Conservation (phyloP, 495 filamentous ascomycete species). For the Penicillium lagena region DNA sequence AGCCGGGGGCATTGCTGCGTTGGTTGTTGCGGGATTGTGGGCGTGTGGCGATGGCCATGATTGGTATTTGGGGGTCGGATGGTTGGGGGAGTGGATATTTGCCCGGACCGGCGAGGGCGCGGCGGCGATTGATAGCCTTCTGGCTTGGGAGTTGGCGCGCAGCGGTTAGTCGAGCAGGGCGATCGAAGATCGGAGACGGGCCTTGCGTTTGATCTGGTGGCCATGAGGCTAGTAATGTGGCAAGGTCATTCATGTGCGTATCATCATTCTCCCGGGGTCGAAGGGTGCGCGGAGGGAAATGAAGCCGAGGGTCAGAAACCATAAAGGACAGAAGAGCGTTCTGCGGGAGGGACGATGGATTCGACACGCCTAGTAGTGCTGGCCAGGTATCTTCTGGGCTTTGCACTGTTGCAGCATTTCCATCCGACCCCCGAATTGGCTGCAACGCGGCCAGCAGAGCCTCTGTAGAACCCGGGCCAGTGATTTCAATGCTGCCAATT, state of each 20-base stretch:
- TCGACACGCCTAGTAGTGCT: slow-evolving; percentile 62
- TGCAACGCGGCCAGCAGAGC: slow-evolving; percentile 66
- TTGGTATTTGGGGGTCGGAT: slow-evolving; percentile 76
- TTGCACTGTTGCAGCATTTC: slow-evolving; percentile 18
- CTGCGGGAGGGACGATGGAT: slow-evolving; percentile 67
- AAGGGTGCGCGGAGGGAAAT: slow-evolving; percentile 51
- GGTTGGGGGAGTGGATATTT: slow-evolving; percentile 48
- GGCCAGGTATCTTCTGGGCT: slow-evolving; percentile 53
- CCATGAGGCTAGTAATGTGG: slow-evolving; percentile 60
- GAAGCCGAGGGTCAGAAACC: slow-evolving; percentile 72
- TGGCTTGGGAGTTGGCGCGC: slow-evolving; percentile 68
- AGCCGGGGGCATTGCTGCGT: slow-evolving; percentile 49
- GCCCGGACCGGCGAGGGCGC: slow-evolving; percentile 60
- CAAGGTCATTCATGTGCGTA: slow-evolving; percentile 41
- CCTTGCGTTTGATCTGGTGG: slow-evolving; percentile 53
- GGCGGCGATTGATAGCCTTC: slow-evolving; percentile 81
- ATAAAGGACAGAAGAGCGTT: slow-evolving; percentile 68
- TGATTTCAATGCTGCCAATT: slow-evolving; percentile 87
- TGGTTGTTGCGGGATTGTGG: slow-evolving; percentile 15
- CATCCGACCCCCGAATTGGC: slow-evolving; percentile 35
- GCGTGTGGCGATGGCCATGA: slow-evolving; percentile 63
- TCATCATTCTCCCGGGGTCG: slow-evolving; percentile 23
- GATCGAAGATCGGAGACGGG: slow-evolving; percentile 60
- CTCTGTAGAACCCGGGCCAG: slow-evolving; percentile 78
- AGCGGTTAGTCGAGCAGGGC: slow-evolving; percentile 53